Percentiles rank a stretch among this genome's conserved stretches.
phyloP scores from a whole-genome alignment of 129 eudicot species.

The Oenanthe sinensis region DNA sequence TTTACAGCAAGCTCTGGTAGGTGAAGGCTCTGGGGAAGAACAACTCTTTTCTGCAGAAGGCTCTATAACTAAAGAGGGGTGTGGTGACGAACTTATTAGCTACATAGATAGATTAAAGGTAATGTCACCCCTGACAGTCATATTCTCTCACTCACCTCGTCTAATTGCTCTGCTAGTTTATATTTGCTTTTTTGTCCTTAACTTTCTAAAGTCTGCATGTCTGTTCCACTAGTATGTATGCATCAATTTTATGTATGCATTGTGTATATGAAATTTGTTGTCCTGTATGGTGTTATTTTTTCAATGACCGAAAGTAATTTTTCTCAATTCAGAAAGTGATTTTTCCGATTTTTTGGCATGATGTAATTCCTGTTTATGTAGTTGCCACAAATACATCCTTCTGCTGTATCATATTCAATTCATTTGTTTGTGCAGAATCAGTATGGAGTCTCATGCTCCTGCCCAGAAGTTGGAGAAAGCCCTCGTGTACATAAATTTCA shows the following conservation, averaged over 20 bases:
- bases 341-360: neutral
- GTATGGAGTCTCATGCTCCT: conserved; percentile 53
- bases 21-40: conserved; percentile 87
- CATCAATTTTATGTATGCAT: neutral
- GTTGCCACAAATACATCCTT: neutral
- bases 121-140: conserved; percentile 5
- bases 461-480: conserved; percentile 54
- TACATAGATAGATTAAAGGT: conserved; percentile 75
- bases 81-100: conserved; percentile 43
- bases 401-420: neutral
- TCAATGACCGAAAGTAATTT: neutral
- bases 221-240: neutral
- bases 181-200: neutral
- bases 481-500: conserved; percentile 68
- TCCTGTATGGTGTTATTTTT: neutral
- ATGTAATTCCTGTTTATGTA: neutral
- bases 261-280: neutral
- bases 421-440: conserved; percentile 44
- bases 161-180: neutral
- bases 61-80: conserved; percentile 35
- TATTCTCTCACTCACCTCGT: neutral
- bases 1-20: conserved; percentile 83
- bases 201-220: neutral
- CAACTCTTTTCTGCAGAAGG: conserved; percentile 71
- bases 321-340: neutral